Base-by-base conservation (phyloP, 2,329 filamentous ascomycete genomes). In the Pestalotiopsis sp. region DNA sequence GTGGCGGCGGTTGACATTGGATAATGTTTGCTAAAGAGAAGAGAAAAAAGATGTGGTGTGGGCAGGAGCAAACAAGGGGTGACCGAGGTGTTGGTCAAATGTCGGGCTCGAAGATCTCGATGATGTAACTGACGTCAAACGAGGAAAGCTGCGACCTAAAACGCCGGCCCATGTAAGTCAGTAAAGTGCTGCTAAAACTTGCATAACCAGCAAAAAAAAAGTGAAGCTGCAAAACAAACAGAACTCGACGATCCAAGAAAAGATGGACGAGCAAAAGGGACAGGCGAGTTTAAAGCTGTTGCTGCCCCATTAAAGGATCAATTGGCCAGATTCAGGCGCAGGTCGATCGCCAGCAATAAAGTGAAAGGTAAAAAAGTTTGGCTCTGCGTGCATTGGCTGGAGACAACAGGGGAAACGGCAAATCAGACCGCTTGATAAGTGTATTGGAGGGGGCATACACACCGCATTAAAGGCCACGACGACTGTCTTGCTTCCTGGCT, bases 1-100 rank as follows among this genome's bases (percentile, higher is more conserved):
- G 83, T 80, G 70, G 85, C 79, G 74, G 86, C 79, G 73, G 86
- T 41, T 11, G 66, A 68, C 66, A 66, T 70, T 61, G 68, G 67
- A 41, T 68, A 23, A 59, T 59, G 13, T 27, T 59, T 25, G 14
- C 72, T 68, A 11, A 38, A 27, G 27, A 27, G 9, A 4, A 12
- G 38, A 23, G 13, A 62, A 36, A 62, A 62, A 5, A 20, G 14
- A 39, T 14, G 38, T 57, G 45, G 57, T 66, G 45, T 52, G 17
- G 45, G 5, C 17, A 52, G 45, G 20, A 7, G 38, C n/a, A 41
- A 36, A 63, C 27, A 60, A 63, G 60, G 38, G 60, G 36, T 63
- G 23, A 23, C 45, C 45, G 45, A 17, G 36, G 23, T 41, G 20
- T 60, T 68, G 66, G 57, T 68, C 41, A 68, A 49, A 57, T 68